Conservation (phyloP, 2,329 filamentous ascomycete genomes). For the Xylaria multiplex region DNA sequence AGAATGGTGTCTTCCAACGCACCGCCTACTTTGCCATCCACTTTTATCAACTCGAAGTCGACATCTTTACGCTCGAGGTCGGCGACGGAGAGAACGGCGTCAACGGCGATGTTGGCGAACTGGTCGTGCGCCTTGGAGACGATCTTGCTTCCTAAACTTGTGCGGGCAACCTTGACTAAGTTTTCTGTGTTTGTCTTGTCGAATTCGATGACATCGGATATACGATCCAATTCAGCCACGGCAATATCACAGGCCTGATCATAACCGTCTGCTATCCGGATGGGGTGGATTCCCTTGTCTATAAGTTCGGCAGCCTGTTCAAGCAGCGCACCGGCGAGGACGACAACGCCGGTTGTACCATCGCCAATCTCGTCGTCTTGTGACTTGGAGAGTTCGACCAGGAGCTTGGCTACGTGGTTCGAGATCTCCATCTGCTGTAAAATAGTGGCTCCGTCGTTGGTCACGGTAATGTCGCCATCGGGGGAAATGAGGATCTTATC, state of each 20-base stretch:
- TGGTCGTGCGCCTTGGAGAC: constrained; percentile 99
- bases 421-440: constrained; percentile 98
- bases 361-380: constrained; percentile 99
- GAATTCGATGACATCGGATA: constrained; percentile 92
- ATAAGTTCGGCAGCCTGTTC: constrained; percentile 98
- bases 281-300: constrained; percentile 99
- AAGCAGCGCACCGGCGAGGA: constrained; percentile 90
- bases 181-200: constrained; percentile 82
- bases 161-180: constrained; percentile 93
- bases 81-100: constrained; percentile 95
- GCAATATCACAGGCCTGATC: constrained; percentile 98
- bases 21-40: constrained; percentile 97
- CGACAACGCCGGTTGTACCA: constrained; percentile 96
- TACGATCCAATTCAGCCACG: constrained; percentile 88
- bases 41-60: constrained; percentile 99
- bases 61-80: constrained; percentile 97
- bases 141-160: constrained; percentile 97
- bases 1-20: constrained; percentile 91
- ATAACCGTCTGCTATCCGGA: constrained; percentile 97
- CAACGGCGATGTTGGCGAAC: constrained; percentile 96
- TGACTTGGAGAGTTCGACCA: constrained; percentile 97
- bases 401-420: constrained; percentile 96
- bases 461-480: constrained; percentile 98
- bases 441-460: constrained; percentile 98
- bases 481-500: constrained; percentile 99